These are phyloP conservation scores for Plantago elongata DNA, from an alignment of 257 asterid genomes.

Conservation along the genomic window DNA sequence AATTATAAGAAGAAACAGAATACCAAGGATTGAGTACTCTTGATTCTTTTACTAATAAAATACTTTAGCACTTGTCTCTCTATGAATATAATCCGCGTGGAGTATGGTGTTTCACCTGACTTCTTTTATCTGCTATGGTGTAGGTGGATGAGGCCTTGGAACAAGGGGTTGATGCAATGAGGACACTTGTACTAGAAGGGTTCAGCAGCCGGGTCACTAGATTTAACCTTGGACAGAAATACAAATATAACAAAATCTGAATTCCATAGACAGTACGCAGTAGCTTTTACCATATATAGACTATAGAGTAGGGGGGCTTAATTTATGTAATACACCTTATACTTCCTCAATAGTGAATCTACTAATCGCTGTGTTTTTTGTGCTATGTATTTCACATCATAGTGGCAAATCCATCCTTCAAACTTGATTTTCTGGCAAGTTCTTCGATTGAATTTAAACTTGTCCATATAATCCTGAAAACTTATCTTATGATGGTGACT, in stretches of 20 bases:
- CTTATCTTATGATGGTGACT: too few species aligned
- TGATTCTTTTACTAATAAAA: not conserved
- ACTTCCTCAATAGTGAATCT: not conserved
- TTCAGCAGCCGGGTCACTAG: slow-evolving; percentile 62
- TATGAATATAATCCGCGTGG: not conserved
- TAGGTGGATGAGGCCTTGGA: slow-evolving; percentile 85
- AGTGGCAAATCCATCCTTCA: too few species aligned
- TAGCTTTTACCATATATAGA: not conserved
- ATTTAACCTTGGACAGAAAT: slow-evolving; percentile 91
- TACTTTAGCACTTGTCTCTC: not conserved
- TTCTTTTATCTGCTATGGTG: slow-evolving; percentile 2
- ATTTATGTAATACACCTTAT: not conserved
- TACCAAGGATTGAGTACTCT: too few species aligned
- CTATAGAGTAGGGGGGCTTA: not conserved
- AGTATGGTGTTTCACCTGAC: not conserved
- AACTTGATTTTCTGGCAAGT: too few species aligned
- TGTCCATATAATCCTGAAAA: too few species aligned
- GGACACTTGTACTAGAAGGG: slow-evolving; percentile 65
- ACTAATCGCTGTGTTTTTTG: too few species aligned
- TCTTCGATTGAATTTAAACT: too few species aligned
- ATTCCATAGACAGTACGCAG: not conserved
- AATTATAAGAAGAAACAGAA: too few species aligned
- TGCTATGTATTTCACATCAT: too few species aligned
- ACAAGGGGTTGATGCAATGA: slow-evolving; percentile 77
- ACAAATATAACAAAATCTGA: slow-evolving; percentile 75